These are phyloP conservation scores for Auricularia cornea DNA, from an alignment of 768 basidiomycete species.

Conservation along the genomic window DNA sequence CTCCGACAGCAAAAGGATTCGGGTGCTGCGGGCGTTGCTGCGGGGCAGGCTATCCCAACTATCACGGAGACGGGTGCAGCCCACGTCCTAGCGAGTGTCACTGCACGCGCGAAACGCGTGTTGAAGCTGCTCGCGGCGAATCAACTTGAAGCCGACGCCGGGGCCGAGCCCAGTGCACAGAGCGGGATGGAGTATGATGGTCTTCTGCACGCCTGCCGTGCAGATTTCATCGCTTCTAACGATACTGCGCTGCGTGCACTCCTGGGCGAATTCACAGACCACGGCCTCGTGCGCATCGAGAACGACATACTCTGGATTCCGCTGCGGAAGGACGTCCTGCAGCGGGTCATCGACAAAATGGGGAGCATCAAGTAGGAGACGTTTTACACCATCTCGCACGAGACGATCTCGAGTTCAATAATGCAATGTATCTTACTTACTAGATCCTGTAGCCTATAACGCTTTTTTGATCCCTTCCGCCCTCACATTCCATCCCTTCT, in stretches of 20 bases:
- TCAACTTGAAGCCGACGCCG: slow-evolving; percentile 58
- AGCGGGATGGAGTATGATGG: slow-evolving; percentile 56
- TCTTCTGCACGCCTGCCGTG: slow-evolving; percentile 65
- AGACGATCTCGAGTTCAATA: too few relatives aligned
- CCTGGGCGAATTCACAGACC: slow-evolving; percentile 87
- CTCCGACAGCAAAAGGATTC: slow-evolving; percentile 25
- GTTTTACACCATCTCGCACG: too few relatives aligned
- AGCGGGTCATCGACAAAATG: neutral
- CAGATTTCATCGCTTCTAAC: slow-evolving; percentile 82
- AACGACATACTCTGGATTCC: neutral
- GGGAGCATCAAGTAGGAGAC: neutral
- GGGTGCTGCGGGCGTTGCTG: slow-evolving; percentile 25
- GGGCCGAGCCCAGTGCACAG: slow-evolving; percentile 24
- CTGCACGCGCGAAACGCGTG: slow-evolving; percentile 75
- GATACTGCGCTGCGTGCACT: slow-evolving; percentile 77
- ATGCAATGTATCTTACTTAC: too few relatives aligned
- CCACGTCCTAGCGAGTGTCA: slow-evolving; percentile 82
- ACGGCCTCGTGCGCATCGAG: slow-evolving; percentile 49
- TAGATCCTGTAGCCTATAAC: slow-evolving; percentile 15
- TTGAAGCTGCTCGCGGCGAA: slow-evolving; percentile 61
- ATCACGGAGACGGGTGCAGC: slow-evolving; percentile 71
- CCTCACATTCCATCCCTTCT: slow-evolving; percentile 29
- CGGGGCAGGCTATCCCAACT: slow-evolving; percentile 1
- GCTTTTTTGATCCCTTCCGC: slow-evolving; percentile 29
- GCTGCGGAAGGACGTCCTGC: neutral